Base-by-base conservation (phyloP, 2,329 filamentous ascomycete genomes). In the Clarireedia homoeocarpa region DNA sequence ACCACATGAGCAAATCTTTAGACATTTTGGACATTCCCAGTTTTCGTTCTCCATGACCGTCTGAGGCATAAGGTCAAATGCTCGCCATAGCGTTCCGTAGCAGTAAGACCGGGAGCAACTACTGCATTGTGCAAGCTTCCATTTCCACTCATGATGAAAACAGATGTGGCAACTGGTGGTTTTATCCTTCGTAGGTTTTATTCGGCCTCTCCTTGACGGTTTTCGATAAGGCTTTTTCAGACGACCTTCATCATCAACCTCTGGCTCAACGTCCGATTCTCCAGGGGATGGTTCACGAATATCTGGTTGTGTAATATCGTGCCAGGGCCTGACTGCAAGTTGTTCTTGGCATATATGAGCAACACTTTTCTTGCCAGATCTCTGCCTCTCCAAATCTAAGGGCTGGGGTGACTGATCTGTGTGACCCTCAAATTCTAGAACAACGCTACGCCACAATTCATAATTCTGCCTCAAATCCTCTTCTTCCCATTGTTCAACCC, bases 341-440 rank as follows among this genome's bases (percentile, higher is more conserved):
- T 96, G 89, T 62, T 95, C 88, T 69, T 96, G 92, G 69, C 91
- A 97, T n/a, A 97, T 85, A 65, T 96, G 87, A 5, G 92, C 92
- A 6, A 95, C 76, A 0, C 91, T 86, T 68, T 91, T 95, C 69
- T 86, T 91, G 15, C 80, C 81, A 6, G 82, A 73, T 48, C 78
- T 80, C 62, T 81, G 80, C 36, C 85, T 78, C 51, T 88, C 89
- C 53, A 89, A 77, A 58, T 86, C 78, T 2, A 96, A 77, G 0
- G 88, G 81, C 40, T 84, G 77, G 1, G 88, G 89, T 0, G 85
- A 91, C 3, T 82, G 77, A 57, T 86, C 83, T 20, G 85, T 75
- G 51, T 80, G 86, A 42, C 84, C 83, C 61, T 89, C 83, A 60
- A 89, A 83, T 50, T 83, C 78, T 51, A 95, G 83, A 34, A 96